These are phyloP conservation scores for Eucalyptus cloeziana DNA, from an alignment of 345 rosid species.

Conservation along the genomic window DNA sequence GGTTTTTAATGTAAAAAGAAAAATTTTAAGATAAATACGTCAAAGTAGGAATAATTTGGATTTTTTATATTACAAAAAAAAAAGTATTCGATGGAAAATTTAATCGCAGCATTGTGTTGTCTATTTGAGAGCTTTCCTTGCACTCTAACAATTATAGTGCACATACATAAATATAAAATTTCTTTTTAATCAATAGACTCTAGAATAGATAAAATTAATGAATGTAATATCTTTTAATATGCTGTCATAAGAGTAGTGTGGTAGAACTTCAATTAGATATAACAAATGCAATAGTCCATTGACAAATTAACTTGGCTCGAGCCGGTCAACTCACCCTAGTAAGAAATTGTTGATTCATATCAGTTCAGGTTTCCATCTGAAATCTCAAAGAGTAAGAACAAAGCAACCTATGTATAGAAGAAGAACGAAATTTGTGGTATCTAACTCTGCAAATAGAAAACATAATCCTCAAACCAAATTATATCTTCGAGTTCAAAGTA, in stretches of 20 bases:
- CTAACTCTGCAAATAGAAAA: neutral
- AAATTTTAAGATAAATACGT: neutral
- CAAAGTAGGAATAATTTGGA: fast-evolving
- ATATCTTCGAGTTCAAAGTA: neutral
- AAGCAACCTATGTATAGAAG: neutral
- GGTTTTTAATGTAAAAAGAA: neutral
- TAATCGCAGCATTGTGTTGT: neutral
- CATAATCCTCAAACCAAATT: neutral
- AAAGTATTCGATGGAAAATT: neutral
- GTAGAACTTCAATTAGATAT: neutral
- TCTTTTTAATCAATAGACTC: too few species aligned
- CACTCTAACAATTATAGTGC: neutral
- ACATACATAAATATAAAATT: neutral
- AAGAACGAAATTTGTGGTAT: neutral
- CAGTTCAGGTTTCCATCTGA: fast-evolving
- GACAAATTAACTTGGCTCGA: neutral
- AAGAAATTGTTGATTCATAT: neutral
- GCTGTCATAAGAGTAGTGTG: neutral
- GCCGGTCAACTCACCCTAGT: neutral
- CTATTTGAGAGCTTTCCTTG: neutral
- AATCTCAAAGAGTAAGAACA: neutral
- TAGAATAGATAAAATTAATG: too few species aligned
- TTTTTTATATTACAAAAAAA: neutral
- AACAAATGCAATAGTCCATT: neutral
- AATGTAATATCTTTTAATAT: neutral